Evolutionary conservation across 805 yeast species (phyloP), one percentile per base, ranked within the genome.

Genomic region (Phaffomyces antillensis): DNA sequence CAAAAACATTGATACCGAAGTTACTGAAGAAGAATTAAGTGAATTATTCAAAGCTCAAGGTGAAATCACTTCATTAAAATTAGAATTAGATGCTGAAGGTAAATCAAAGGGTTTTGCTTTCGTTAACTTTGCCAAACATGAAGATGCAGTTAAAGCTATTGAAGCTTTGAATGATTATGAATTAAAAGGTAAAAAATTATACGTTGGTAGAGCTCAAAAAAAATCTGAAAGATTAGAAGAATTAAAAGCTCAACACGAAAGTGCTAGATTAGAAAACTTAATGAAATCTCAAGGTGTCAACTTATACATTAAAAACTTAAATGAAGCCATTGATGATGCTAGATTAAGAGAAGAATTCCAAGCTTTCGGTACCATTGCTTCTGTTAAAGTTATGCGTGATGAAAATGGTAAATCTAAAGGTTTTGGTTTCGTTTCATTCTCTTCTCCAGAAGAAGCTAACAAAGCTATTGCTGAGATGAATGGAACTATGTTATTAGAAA

Each of bases 131-230:
- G 96, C 81, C 69, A 65, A 71, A 58, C 99, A 91, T 70, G 89
- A 84, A 62, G 76, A 81, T 57, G 99, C 99, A 55, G 79, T 76
- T 59, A 79, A 80, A 72, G 96, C 98, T 50, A 95, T 91, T 58
- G 97, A 87, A 44, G 93, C 76, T 62, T 80, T 91, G 67, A 86
- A 93, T 73, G 96, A 84, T 66, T 73, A 69, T 58, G 98, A 93
- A 65, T 68, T 83, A 67, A 81, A 79, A 61, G 95, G 93, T 62
- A 87, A 86, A 75, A 79, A 75, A 69, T 72, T 93, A 55, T 93
- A 81, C 68, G 99, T 91, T 62, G 96, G 97, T 62, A 88, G 99
- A 73, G 99, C 99, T 59, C 99, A 93, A 77, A 91, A 89, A 89
- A 91, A 89, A 81, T 78, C 86, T 71, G 99, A 93, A 80, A 90